These are phyloP conservation scores for Debaryomycetaceae sp. DNA, from an alignment of 1,139 yeast genomes.

Conservation along the genomic window DNA sequence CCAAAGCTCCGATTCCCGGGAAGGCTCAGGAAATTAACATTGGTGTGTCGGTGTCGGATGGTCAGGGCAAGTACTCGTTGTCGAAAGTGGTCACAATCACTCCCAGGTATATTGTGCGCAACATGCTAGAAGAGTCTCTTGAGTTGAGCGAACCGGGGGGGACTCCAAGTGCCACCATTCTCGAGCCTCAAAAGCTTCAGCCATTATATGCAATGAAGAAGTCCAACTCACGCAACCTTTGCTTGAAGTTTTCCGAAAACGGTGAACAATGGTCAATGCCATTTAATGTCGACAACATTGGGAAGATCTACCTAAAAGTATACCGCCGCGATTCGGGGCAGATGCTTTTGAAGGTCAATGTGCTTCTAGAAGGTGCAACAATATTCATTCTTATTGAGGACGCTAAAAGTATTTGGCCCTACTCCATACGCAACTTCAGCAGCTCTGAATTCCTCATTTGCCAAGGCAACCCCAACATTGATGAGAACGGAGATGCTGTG, in stretches of 20 bases:
- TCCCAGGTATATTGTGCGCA: conserved; percentile 73
- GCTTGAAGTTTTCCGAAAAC: conserved; percentile 48
- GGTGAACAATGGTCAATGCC: conserved; percentile 80
- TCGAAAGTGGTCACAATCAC: conserved; percentile 72
- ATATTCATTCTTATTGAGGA: conserved; percentile 64
- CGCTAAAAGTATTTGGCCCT: conserved; percentile 85
- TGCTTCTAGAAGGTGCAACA: conserved; percentile 70
- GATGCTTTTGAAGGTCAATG: conserved; percentile 58
- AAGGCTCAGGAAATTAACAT: conserved; percentile 61
- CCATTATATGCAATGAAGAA: conserved; percentile 62
- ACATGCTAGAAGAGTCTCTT: conserved; percentile 45
- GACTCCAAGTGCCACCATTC: conserved; percentile 27
- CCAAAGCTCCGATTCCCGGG: conserved; percentile 45
- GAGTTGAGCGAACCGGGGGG: conserved; percentile 65
- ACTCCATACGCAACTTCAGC: conserved; percentile 79
- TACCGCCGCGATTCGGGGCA: conserved; percentile 56
- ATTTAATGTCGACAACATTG: conserved; percentile 72
- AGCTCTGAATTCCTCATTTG: conserved; percentile 73
- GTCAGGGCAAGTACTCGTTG: conserved; percentile 73
- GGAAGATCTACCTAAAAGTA: conserved; percentile 67
- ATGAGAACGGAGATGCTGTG: conserved; percentile 57
- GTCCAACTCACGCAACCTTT: conserved; percentile 39
- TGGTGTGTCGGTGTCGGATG: conserved; percentile 70
- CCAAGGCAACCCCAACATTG: conserved; percentile 75
- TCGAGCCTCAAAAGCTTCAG: conserved; percentile 37